Base-by-base conservation (phyloP, 768 basidiomycete genomes). In the Russula dissimulans region DNA sequence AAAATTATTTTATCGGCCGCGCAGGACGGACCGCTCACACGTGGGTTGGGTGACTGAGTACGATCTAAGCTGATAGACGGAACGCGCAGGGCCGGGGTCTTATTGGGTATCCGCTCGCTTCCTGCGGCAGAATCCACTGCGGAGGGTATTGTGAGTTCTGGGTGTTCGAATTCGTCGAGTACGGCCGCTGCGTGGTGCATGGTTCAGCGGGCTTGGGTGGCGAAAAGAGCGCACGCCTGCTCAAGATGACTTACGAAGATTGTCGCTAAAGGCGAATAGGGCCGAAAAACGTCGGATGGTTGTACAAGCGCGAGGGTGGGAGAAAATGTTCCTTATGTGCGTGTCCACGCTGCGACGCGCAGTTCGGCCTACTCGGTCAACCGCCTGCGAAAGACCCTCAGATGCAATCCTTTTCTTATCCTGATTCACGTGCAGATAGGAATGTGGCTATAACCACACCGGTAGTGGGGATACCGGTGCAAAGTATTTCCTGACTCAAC, bases 201-300 rank as follows among this genome's bases (percentile, higher is more conserved):
- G 11, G 22, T 10, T 53, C 32, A 62, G 56, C 15, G 32, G 15
- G 29, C 14, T 6, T 14, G 34, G 5, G 10, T 1, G 22, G 17
- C 26, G n/a, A 32, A 9, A n/a, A n/a, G 32, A 38, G 10, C 15
- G 6, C 29, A 15, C 10, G 18, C 12, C 34, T 6, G 38, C 32
- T 4, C 11, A 12, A 26, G 17, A 34, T 46, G 41, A 77, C 87
- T 71, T 67, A 89, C 89, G 86, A 66, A 81, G 78, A 50, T 85
- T 80, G 61, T 81, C 71, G 56, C 77, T 70, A 72, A 84, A 86
- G 71, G 87, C 86, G 68, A 87, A 81, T 67, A 85, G 74, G 26
- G 89, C 85, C 9, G 87, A 82, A 74, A 88, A 81, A 54, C 89
- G 84, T 61, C 81, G 79, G 45, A 91, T 74, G 15, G 81, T 77